Conservation (phyloP, 2,329 filamentous ascomycete genomes). For the Pseudopyricularia javanii region DNA sequence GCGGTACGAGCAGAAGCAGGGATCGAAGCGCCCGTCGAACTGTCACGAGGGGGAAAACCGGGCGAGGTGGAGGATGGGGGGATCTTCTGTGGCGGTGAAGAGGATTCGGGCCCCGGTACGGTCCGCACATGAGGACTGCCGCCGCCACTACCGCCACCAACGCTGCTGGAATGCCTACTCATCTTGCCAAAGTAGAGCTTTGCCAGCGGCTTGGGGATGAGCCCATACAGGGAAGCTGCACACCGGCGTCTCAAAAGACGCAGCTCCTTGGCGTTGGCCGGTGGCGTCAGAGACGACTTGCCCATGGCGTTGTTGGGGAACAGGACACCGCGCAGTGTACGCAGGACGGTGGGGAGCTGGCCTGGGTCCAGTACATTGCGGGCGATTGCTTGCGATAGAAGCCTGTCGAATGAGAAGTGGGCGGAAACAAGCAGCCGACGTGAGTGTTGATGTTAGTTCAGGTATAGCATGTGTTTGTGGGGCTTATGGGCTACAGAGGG, state of each 20-base stretch:
- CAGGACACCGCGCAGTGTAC: conserved; percentile 61
- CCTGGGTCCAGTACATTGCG: conserved; percentile 48
- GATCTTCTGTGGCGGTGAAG: background rate
- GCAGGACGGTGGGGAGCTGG: conserved; percentile 54
- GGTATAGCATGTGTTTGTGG: background rate
- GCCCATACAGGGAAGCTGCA: conserved; percentile 43
- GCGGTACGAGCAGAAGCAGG: conserved; percentile 3
- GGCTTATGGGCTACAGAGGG: background rate
- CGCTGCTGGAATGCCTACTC: background rate
- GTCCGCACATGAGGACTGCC: background rate
- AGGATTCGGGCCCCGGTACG: background rate
- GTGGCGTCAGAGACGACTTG: conserved; percentile 46
- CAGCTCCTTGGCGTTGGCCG: conserved; percentile 46
- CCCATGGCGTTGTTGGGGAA: conserved; percentile 78
- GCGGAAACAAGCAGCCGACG: background rate
- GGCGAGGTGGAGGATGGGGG: background rate
- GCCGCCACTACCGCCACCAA: background rate
- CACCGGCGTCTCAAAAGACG: conserved; percentile 53
- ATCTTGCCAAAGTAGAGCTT: conserved; percentile 34
- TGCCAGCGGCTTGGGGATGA: conserved; percentile 33
- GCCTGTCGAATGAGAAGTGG: conserved; percentile 23
- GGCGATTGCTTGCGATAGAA: conserved; percentile 44
- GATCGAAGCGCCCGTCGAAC: background rate
- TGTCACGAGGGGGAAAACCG: background rate
- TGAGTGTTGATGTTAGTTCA: background rate